Evolutionary conservation across 441 rosid species (phyloP).

Genomic region (California macrophylla): DNA sequence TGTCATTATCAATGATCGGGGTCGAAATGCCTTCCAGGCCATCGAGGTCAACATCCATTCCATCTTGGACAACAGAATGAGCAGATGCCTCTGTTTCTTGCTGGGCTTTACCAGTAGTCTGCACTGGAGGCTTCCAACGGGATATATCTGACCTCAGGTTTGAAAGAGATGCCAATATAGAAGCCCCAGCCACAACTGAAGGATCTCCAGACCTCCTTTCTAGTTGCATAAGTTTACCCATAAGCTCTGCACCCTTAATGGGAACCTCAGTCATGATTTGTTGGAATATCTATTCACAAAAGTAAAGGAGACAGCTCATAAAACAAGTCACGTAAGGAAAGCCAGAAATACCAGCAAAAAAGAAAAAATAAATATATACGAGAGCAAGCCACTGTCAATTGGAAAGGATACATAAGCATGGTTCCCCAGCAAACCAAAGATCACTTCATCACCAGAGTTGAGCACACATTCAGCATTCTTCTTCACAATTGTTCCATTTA

Average conservation of each 20-base stretch:
- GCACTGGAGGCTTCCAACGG: slow-evolving; percentile 43
- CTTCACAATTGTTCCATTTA: slow-evolving; percentile 47
- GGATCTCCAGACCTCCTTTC: slow-evolving; percentile 78
- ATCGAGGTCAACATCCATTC: slow-evolving; percentile 42
- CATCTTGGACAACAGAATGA: slow-evolving; percentile 39
- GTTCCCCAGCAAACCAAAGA: slow-evolving; percentile 55
- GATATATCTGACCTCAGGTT: slow-evolving; percentile 47
- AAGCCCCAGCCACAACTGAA: slow-evolving; percentile 77
- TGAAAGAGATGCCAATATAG: slow-evolving; percentile 83
- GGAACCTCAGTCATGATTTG: slow-evolving; percentile 58
- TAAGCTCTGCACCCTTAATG: slow-evolving; percentile 67
- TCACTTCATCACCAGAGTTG: slow-evolving; percentile 82
- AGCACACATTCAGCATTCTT: slow-evolving; percentile 13
- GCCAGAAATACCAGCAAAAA: not conserved
- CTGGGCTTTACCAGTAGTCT: slow-evolving; percentile 36
- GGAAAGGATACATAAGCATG: slow-evolving; percentile 96
- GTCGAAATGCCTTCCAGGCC: slow-evolving; percentile 47
- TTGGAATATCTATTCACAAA: slow-evolving; percentile 60
- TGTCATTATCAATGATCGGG: slow-evolving; percentile 37
- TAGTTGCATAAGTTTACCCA: slow-evolving; percentile 53
- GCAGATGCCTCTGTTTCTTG: slow-evolving; percentile 42
- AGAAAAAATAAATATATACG: not conserved
- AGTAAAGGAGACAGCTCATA: not conserved
- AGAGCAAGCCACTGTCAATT: not conserved
- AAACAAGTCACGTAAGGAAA: not conserved